Percentiles rank a stretch among this genome's conserved stretches.
Evolutionary conservation across 768 basidiomycete species (phyloP).

Genomic region (Lentinula sp.): DNA sequence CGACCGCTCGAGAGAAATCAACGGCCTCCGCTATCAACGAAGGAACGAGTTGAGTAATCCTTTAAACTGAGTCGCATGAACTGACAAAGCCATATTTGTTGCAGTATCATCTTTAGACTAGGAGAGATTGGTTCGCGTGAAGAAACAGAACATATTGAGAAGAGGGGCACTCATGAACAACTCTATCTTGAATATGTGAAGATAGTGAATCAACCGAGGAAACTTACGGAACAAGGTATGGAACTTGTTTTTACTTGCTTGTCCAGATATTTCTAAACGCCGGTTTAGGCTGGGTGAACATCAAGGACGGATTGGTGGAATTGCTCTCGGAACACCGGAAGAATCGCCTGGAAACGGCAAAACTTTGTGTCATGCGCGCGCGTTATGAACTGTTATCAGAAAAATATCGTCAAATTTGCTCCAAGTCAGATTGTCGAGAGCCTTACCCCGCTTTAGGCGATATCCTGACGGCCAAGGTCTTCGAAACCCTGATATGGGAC

Average conservation of each 20-base stretch:
- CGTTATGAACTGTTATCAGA: neutral
- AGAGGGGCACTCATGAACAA: neutral
- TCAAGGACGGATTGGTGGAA: neutral
- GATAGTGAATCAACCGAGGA: neutral
- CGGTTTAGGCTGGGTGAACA: neutral
- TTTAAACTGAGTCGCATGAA: neutral
- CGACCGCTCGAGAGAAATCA: neutral
- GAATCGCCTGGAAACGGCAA: neutral
- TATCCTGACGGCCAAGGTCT: neutral
- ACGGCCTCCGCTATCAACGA: neutral
- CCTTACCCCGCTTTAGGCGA: neutral
- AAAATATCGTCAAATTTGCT: neutral
- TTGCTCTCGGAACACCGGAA: neutral
- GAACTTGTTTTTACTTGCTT: neutral
- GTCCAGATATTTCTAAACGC: too few species aligned
- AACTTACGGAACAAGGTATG: neutral
- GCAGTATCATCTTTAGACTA: neutral
- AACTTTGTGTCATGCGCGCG: neutral
- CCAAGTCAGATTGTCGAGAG: neutral
- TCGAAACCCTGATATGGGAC: neutral
- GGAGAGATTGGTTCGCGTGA: neutral
- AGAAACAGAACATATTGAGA: neutral
- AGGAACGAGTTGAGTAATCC: neutral
- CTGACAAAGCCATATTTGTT: neutral
- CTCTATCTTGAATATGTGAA: neutral